phyloP scores from a whole-genome alignment of 441 rosid genomes.

The Croton laevigatus region DNA sequence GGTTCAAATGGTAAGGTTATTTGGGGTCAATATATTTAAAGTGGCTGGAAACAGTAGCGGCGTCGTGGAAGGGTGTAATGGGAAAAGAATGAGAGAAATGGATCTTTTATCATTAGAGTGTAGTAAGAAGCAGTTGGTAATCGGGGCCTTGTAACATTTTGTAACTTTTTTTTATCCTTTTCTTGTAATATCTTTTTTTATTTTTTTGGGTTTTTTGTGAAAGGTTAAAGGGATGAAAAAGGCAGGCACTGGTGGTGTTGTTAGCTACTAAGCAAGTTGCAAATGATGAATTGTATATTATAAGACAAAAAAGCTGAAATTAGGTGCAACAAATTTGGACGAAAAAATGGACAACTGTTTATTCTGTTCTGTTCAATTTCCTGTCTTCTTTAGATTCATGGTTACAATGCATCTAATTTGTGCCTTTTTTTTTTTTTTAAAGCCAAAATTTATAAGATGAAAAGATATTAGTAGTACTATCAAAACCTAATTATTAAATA shows the following conservation, averaged over 20 bases:
- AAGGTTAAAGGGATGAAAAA: conserved; percentile 2
- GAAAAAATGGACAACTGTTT: conserved; percentile 1
- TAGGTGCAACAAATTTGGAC: conserved; percentile 30
- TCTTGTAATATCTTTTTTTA: conserved; percentile 16
- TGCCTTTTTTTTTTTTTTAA: background rate
- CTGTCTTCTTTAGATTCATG: background rate
- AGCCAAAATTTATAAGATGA: background rate
- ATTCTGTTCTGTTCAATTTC: conserved; percentile 10
- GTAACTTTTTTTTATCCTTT: conserved; percentile 3
- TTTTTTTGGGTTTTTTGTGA: conserved; percentile 21
- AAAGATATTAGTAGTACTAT: too few relatives aligned
- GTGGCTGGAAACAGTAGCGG: conserved; percentile 29
- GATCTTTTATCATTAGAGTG: conserved; percentile 50
- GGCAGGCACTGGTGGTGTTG: background rate
- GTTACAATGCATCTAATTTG: too few relatives aligned
- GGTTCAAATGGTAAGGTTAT: conserved; percentile 61
- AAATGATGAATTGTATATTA: conserved; percentile 42
- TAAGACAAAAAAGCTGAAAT: conserved; percentile 32
- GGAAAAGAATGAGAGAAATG: conserved; percentile 58
- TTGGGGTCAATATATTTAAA: conserved; percentile 78
- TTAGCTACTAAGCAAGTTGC: conserved; percentile 36
- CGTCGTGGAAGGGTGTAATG: conserved; percentile 26
- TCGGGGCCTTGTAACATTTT: conserved; percentile 56
- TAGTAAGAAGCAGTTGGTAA: conserved; percentile 63
- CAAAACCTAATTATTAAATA: background rate